Percentiles rank a stretch among this genome's conserved stretches.
phyloP scores from a whole-genome alignment of 2,329 filamentous ascomycete species.

The Diaporthe longicolla region DNA sequence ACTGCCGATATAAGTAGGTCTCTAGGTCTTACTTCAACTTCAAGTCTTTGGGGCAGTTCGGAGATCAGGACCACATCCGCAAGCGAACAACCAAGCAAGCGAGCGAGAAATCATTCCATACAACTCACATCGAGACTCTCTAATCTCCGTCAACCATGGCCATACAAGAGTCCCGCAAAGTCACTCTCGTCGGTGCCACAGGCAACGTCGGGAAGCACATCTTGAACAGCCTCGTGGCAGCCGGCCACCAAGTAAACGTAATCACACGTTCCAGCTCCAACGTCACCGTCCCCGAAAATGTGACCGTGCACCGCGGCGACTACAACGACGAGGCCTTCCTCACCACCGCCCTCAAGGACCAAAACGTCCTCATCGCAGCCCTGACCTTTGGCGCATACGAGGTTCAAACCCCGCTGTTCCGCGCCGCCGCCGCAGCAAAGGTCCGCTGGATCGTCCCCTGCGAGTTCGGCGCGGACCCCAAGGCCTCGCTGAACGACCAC shows the following conservation, averaged over 20 bases:
- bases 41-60: background rate
- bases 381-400: conserved; percentile 1
- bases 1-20: background rate
- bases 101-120: too few species aligned
- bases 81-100: background rate
- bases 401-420: conserved; percentile 44
- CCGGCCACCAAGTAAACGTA: background rate
- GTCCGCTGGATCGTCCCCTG: conserved; percentile 51
- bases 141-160: background rate
- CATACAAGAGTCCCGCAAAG: background rate
- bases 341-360: background rate
- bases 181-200: background rate
- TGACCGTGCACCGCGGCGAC: conserved; percentile 4
- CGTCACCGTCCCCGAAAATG: background rate
- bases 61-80: background rate
- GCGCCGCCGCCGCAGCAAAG: conserved; percentile 51
- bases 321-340: conserved; percentile 16
- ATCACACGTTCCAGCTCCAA: background rate
- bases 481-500: conserved; percentile 42
- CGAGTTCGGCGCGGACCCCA: conserved; percentile 51
- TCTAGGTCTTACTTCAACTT: background rate
- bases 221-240: background rate
- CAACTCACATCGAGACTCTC: too few species aligned
- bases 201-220: conserved; percentile 5
- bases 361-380: conserved; percentile 1